Conservation (phyloP, 257 asterid genomes). For the Rhazya stricta region DNA sequence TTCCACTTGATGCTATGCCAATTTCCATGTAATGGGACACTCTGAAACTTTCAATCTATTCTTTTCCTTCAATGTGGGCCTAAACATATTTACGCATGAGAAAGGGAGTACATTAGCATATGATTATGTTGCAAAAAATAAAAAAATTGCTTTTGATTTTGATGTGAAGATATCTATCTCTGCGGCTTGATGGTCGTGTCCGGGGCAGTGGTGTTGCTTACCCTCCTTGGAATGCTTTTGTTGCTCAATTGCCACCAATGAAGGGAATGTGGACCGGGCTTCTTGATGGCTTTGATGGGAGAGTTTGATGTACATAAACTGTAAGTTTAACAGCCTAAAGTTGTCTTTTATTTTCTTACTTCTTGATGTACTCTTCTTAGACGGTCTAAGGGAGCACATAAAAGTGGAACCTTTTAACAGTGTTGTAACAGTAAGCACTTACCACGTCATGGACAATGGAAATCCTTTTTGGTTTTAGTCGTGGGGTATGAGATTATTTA, state of each 20-base stretch:
- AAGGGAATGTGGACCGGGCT: conserved; percentile 93
- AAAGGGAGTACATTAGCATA: background rate
- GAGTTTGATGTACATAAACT: too few relatives aligned
- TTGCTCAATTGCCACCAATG: conserved; percentile 71
- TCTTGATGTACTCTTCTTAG: background rate
- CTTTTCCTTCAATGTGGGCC: background rate
- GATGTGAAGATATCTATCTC: conserved; percentile 67
- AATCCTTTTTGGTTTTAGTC: background rate
- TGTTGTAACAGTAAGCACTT: background rate
- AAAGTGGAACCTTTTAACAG: background rate
- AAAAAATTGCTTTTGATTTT: conserved; percentile 16
- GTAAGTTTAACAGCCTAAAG: background rate
- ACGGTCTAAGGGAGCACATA: background rate
- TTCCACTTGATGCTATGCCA: too few relatives aligned
- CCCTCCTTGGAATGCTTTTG: conserved; percentile 98
- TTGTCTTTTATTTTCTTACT: background rate
- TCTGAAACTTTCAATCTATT: background rate
- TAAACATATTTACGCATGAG: background rate
- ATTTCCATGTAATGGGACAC: background rate
- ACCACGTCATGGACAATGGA: background rate
- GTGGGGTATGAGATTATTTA: background rate
- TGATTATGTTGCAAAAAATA: background rate
- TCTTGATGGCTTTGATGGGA: conserved; percentile 97
- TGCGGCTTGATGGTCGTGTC: conserved; percentile 92
- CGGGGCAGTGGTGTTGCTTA: conserved; percentile 95